A percentile compares a stretch with the other conserved stretches of the same genome.
Conservation (phyloP, 192 early-diverging fungal species). For the Entophlyctis helioformis region DNA sequence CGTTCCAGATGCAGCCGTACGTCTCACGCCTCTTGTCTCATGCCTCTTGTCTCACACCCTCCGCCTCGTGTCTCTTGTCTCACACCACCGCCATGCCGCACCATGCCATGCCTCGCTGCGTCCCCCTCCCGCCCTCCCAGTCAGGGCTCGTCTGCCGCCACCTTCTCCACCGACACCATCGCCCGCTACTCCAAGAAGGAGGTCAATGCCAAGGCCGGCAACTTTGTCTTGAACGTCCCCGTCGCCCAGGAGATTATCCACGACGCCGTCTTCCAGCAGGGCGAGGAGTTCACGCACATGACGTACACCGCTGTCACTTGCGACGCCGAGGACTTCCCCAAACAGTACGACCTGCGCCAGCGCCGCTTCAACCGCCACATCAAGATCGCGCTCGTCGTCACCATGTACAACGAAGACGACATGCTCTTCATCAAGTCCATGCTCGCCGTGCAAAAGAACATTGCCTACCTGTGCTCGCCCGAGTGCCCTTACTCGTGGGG, state of each 20-base stretch:
- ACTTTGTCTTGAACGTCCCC: slow-evolving; percentile 29
- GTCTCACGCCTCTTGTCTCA: too few species aligned
- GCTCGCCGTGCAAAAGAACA: slow-evolving; percentile 53
- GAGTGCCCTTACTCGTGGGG: slow-evolving; percentile 46
- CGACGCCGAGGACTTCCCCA: slow-evolving; percentile 52
- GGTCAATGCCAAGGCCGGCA: slow-evolving; percentile 6
- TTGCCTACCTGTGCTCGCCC: slow-evolving; percentile 45
- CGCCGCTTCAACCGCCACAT: slow-evolving; percentile 40
- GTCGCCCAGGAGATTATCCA: slow-evolving; percentile 21
- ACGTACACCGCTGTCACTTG: slow-evolving; percentile 61
- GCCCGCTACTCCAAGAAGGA: too few species aligned
- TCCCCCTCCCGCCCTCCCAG: too few species aligned
- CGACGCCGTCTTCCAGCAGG: slow-evolving; percentile 24
- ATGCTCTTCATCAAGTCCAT: slow-evolving; percentile 49
- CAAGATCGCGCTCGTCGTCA: slow-evolving; percentile 59
- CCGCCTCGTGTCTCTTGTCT: too few species aligned
- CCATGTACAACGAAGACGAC: slow-evolving; percentile 59
- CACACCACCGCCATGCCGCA: too few species aligned
- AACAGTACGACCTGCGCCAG: slow-evolving; percentile 48
- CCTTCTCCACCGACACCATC: too few species aligned
- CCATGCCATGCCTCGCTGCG: too few species aligned
- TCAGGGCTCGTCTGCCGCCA: too few species aligned
- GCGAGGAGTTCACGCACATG: slow-evolving; percentile 60
- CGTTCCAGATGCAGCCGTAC: too few species aligned
- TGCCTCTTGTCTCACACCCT: too few species aligned